phyloP scores from a whole-genome alignment of 106 monocot genomes.

The Acorus calamus region DNA sequence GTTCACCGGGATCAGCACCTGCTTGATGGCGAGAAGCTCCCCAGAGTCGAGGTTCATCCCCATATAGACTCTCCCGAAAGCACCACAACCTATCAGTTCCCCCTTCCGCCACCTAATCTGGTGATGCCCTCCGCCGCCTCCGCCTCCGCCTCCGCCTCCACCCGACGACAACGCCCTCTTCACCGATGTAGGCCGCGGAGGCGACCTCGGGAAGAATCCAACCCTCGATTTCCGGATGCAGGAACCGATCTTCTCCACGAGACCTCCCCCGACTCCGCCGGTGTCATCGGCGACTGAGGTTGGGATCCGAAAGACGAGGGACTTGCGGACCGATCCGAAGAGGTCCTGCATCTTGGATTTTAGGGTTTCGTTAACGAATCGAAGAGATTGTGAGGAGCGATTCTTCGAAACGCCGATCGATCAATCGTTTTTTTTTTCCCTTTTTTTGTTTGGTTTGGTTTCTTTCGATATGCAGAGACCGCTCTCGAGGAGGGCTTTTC shows the following conservation, averaged over 20 bases:
- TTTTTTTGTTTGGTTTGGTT: not conserved
- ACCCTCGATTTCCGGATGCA: conserved; percentile 74
- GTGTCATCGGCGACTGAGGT: conserved; percentile 7
- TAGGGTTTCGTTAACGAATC: not conserved
- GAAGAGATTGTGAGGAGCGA: not conserved
- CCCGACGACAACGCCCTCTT: not conserved
- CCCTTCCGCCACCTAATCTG: conserved; percentile 85
- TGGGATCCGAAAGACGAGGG: conserved; percentile 45
- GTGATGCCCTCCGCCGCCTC: conserved; percentile 16
- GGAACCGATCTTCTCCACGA: conserved; percentile 66
- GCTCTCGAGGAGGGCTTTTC: not conserved
- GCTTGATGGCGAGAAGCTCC: conserved; percentile 78
- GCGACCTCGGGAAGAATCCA: conserved; percentile 30
- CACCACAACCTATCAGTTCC: conserved; percentile 77
- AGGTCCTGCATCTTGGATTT: conserved; percentile 53
- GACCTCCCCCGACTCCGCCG: conserved; percentile 8
- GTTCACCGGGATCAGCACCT: conserved; percentile 75
- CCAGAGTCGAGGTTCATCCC: conserved; percentile 98
- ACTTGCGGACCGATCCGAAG: conserved; percentile 83
- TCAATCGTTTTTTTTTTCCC: not conserved
- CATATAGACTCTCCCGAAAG: conserved; percentile 92
- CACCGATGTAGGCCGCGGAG: conserved; percentile 7
- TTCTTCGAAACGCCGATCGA: not conserved
- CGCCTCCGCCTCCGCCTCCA: too few relatives aligned
- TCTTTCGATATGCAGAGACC: not conserved